A percentile compares a stretch with the other conserved stretches of the same genome.
Evolutionary conservation across 192 early-diverging fungal genomes (phyloP).

Genomic region (Rhizophagus prolifer): DNA sequence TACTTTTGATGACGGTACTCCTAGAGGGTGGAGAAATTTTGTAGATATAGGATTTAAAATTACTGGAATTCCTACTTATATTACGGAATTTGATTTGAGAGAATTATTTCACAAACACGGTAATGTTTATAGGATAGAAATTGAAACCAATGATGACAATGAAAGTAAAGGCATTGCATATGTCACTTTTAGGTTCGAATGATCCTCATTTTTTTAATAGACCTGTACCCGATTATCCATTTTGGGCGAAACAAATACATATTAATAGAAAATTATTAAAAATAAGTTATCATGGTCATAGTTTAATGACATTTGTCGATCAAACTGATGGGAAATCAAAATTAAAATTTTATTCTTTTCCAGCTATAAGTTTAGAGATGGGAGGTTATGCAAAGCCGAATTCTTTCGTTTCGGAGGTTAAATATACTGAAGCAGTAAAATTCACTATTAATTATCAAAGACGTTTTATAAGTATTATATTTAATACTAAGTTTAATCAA

Average conservation of each 20-base stretch:
- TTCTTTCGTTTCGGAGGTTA: slow-evolving; percentile 33
- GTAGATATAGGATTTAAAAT: slow-evolving; percentile 23
- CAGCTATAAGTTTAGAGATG: slow-evolving; percentile 23
- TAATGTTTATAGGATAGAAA: slow-evolving; percentile 21
- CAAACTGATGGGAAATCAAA: neutral
- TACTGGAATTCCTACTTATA: neutral
- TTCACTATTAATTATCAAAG: slow-evolving; percentile 32
- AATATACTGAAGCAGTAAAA: neutral
- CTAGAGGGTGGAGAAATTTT: neutral
- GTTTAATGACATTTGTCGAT: neutral
- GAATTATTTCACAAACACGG: slow-evolving; percentile 25
- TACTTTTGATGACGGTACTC: neutral
- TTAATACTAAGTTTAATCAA: slow-evolving; percentile 22
- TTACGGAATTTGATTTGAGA: slow-evolving; percentile 21
- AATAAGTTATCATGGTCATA: slow-evolving; percentile 5
- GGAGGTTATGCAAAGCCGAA: slow-evolving; percentile 28
- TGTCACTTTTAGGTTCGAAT: slow-evolving; percentile 25
- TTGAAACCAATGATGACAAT: slow-evolving; percentile 21
- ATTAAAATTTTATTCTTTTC: neutral
- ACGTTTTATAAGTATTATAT: slow-evolving; percentile 30
- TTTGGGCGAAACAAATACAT: neutral
- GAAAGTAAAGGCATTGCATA: slow-evolving; percentile 1
- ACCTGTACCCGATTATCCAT: neutral
- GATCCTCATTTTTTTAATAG: neutral
- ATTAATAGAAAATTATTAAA: slow-evolving; percentile 29